A percentile compares a stretch with the other conserved stretches of the same genome.
These are phyloP conservation scores for Myxozyma mucilagina DNA, from an alignment of 805 yeast genomes.

Conservation along the genomic window DNA sequence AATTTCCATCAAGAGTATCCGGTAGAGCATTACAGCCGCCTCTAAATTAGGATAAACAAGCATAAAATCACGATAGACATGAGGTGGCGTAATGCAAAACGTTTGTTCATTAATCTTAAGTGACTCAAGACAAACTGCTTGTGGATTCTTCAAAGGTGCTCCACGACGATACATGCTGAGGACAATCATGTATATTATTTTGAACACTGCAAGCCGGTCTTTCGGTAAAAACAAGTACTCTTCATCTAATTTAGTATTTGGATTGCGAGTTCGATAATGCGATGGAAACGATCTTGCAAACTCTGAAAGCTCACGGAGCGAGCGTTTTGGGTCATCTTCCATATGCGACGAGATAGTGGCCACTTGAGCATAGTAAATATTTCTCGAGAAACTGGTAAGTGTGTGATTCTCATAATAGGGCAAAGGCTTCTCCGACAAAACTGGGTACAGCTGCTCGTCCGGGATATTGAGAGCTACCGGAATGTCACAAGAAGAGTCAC, in stretches of 20 bases:
- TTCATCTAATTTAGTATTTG: slow-evolving; percentile 17
- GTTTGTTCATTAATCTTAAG: slow-evolving; percentile 9
- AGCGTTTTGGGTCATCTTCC: slow-evolving; percentile 11
- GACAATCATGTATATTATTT: slow-evolving; percentile 2
- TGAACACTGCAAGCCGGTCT: slow-evolving; percentile 13
- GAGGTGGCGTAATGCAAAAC: not conserved
- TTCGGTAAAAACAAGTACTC: slow-evolving; percentile 3
- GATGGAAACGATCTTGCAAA: slow-evolving; percentile 21
- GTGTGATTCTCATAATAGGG: not conserved
- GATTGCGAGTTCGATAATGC: slow-evolving; percentile 8
- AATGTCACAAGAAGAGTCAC: slow-evolving; percentile 3
- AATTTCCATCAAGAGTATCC: slow-evolving; percentile 12
- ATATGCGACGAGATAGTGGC: slow-evolving; percentile 8
- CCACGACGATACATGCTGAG: slow-evolving; percentile 15
- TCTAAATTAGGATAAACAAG: slow-evolving; percentile 18
- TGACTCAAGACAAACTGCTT: slow-evolving; percentile 16
- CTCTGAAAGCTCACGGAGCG: slow-evolving; percentile 2
- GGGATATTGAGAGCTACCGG: slow-evolving; percentile 27
- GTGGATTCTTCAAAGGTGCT: slow-evolving; percentile 13
- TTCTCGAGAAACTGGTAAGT: slow-evolving; percentile 6
- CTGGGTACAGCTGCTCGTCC: slow-evolving; percentile 21
- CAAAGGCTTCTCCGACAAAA: not conserved
- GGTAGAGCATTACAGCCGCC: slow-evolving; percentile 16
- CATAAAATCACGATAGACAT: slow-evolving; percentile 20
- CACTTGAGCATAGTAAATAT: not conserved